These are phyloP conservation scores for Glonium stellatum DNA, from an alignment of 495 filamentous ascomycete species.

Conservation along the genomic window DNA sequence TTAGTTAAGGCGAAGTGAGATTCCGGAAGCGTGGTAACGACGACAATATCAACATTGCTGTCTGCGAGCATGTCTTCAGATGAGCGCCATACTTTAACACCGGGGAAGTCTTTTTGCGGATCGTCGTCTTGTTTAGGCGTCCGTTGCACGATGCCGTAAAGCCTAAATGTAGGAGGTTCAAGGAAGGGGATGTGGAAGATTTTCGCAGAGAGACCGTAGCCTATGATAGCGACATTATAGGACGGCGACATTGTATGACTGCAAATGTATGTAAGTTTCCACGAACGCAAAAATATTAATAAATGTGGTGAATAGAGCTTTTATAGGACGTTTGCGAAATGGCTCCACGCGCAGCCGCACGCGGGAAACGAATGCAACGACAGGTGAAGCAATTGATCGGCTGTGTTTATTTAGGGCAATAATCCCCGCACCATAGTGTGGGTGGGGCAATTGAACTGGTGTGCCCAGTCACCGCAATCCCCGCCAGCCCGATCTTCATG, in stretches of 20 bases:
- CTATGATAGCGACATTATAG: conserved; percentile 55
- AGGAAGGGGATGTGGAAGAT: conserved; percentile 83
- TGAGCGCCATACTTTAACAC: conserved; percentile 55
- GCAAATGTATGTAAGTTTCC: too few species aligned
- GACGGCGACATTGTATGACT: conserved; percentile 1
- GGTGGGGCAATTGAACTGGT: too few species aligned
- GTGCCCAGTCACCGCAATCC: too few species aligned
- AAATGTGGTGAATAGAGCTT: too few species aligned
- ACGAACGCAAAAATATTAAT: too few species aligned
- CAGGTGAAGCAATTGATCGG: too few species aligned
- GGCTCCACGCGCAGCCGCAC: too few species aligned
- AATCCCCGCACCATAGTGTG: too few species aligned
- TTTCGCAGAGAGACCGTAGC: conserved; percentile 76
- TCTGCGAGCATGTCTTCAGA: conserved; percentile 60
- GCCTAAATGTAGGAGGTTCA: conserved; percentile 54
- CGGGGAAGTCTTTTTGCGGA: conserved; percentile 60
- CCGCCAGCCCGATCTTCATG: too few species aligned
- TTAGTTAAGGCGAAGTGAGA: conserved; percentile 62
- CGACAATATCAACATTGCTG: conserved; percentile 58
- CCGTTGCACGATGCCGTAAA: conserved; percentile 77
- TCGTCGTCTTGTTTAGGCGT: conserved; percentile 56
- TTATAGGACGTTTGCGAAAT: too few species aligned
- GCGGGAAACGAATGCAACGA: too few species aligned
- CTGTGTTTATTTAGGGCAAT: too few species aligned
- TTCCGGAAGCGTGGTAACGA: conserved; percentile 69